Percentiles rank a stretch among this genome's conserved stretches.
phyloP scores from a whole-genome alignment of 805 yeast species.

The Pichia sporocuriosa region DNA sequence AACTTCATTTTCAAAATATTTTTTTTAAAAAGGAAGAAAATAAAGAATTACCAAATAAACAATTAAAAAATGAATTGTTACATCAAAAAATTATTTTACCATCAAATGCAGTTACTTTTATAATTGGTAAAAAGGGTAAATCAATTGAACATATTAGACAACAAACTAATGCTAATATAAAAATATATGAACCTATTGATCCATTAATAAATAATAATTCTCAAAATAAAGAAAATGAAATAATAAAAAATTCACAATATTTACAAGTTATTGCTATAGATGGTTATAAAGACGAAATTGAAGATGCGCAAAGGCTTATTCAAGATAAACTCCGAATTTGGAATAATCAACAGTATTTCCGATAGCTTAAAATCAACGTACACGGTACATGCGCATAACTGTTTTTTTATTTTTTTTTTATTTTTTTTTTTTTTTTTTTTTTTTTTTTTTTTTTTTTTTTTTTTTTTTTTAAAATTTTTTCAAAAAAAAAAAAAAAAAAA shows the following conservation, averaged over 20 bases:
- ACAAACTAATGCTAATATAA: slow-evolving; percentile 32
- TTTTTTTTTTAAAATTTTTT: too few relatives aligned
- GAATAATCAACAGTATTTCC: neutral
- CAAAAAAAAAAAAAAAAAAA: too few relatives aligned
- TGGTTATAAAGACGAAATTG: neutral
- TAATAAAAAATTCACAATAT: neutral
- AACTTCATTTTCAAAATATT: neutral
- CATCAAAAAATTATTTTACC: slow-evolving; percentile 13
- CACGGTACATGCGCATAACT: neutral
- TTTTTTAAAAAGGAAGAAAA: too few relatives aligned
- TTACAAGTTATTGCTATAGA: slow-evolving; percentile 6
- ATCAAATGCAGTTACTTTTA: slow-evolving; percentile 32
- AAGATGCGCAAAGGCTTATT: neutral
- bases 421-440: neutral
- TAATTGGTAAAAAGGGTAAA: slow-evolving; percentile 40
- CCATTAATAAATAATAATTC: neutral
- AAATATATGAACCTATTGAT: slow-evolving; percentile 27
- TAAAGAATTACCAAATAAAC: neutral
- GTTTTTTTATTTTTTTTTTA: neutral
- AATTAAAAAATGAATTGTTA: too few relatives aligned
- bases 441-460: neutral
- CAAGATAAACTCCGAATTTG: neutral
- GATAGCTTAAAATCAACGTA: neutral
- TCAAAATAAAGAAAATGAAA: neutral
- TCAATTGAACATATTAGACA: slow-evolving; percentile 32